Conservation (phyloP, 176 grass and related monocot species). For the Phoenix roebelenii region DNA sequence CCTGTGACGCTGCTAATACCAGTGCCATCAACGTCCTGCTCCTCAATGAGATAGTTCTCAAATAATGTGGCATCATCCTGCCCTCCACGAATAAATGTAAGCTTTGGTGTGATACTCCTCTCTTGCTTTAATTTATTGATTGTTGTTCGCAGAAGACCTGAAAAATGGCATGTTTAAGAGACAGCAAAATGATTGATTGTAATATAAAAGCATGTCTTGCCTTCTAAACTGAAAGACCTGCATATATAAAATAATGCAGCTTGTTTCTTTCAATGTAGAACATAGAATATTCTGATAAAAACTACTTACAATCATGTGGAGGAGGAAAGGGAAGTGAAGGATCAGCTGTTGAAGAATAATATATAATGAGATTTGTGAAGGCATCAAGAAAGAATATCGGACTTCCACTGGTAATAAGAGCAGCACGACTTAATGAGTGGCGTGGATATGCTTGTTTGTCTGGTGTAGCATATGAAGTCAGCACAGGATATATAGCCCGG, state of each 20-base stretch:
- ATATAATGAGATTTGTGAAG: slow-evolving; percentile 81
- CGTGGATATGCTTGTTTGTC: slow-evolving; percentile 90
- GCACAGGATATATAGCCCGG: slow-evolving; percentile 73
- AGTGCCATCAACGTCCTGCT: slow-evolving; percentile 68
- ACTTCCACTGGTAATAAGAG: slow-evolving; percentile 77
- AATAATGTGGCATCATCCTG: slow-evolving; percentile 59
- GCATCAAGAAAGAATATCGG: slow-evolving; percentile 94
- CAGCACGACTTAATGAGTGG: slow-evolving; percentile 71
- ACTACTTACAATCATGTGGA: slow-evolving; percentile 83
- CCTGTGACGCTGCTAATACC: slow-evolving; percentile 41
- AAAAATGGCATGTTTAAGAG: not conserved
- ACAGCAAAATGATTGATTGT: too few species aligned
- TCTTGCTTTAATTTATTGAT: slow-evolving; percentile 71
- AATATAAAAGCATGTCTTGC: too few species aligned
- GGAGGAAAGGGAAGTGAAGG: slow-evolving; percentile 80
- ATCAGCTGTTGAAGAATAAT: slow-evolving; percentile 64
- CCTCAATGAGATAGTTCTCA: slow-evolving; percentile 85
- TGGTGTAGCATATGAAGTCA: slow-evolving; percentile 71
- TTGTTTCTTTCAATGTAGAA: too few species aligned
- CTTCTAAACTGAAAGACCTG: too few species aligned
- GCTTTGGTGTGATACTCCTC: slow-evolving; percentile 76
- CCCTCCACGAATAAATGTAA: slow-evolving; percentile 61
- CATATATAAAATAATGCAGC: too few species aligned
- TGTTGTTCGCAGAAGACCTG: slow-evolving; percentile 61
- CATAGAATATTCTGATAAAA: too few species aligned